Percentiles rank a stretch among this genome's conserved stretches.
These are phyloP conservation scores for Heterobasidion parviporum DNA, from an alignment of 1,284 basidiomycete species.

Conservation along the genomic window DNA sequence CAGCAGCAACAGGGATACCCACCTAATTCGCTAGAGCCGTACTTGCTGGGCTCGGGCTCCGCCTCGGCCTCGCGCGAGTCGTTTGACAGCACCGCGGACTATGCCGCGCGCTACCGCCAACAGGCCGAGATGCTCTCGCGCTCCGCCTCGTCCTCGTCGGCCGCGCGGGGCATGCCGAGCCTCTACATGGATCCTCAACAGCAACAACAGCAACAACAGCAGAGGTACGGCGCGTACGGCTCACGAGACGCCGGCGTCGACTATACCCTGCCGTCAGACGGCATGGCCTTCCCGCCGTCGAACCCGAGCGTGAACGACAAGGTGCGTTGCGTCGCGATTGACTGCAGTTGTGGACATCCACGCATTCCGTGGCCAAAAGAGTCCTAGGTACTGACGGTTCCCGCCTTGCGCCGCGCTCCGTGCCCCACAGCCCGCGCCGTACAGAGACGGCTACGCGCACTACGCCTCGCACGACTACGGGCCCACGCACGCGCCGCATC, in stretches of 20 bases:
- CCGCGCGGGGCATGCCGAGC: neutral
- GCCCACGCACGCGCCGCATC: no score
- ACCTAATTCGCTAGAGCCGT: neutral
- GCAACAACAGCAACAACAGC: constrained; percentile 6
- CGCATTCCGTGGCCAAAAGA: no score
- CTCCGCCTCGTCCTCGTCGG: constrained; percentile 18
- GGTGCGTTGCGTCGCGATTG: constrained; percentile 1
- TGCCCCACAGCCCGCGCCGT: no score
- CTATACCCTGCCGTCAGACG: constrained; percentile 2
- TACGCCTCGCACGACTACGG: no score
- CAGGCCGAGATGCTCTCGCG: constrained; percentile 36
- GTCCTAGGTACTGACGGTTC: no score
- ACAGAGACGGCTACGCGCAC: no score
- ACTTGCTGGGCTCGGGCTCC: neutral
- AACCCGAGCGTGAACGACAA: constrained; percentile 7
- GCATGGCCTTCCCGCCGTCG: constrained; percentile 5
- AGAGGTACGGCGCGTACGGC: neutral
- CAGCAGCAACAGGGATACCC: neutral
- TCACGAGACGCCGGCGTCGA: constrained; percentile 5
- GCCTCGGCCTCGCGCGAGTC: constrained; percentile 3
- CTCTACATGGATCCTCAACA: neutral
- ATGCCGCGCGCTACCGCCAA: constrained; percentile 38
- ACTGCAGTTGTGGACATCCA: no score
- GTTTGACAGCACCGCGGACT: constrained; percentile 24
- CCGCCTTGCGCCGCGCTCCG: no score